These are phyloP conservation scores for Linnemannia elongata DNA, from an alignment of 192 early-diverging fungal genomes.

Conservation along the genomic window DNA sequence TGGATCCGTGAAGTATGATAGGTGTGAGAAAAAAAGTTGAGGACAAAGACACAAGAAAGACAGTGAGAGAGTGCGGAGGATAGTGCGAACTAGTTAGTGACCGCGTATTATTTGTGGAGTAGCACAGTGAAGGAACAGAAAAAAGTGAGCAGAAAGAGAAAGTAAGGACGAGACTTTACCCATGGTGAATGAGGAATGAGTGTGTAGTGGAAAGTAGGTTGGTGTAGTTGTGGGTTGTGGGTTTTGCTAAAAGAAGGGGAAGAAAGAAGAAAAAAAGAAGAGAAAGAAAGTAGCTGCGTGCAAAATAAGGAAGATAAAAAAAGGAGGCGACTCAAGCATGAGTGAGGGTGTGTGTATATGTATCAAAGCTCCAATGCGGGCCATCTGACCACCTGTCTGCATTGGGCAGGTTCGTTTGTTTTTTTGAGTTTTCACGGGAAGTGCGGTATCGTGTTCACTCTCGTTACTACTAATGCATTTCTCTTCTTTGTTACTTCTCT, in stretches of 20 bases:
- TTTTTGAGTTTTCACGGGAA: not conserved
- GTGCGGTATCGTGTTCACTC: not conserved
- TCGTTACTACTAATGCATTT: not conserved
- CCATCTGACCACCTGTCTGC: slow-evolving; percentile 18
- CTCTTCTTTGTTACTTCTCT: not conserved
- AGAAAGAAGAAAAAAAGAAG: slow-evolving; percentile 12
- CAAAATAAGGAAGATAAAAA: slow-evolving; percentile 20
- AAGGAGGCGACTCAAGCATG: not conserved
- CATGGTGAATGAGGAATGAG: not conserved
- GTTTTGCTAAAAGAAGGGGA: slow-evolving; percentile 2
- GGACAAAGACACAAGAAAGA: not conserved
- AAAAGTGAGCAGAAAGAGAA: not conserved
- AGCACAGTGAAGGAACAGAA: not conserved
- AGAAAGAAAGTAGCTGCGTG: not conserved
- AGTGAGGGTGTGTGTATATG: not conserved
- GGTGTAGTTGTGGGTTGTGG: not conserved
- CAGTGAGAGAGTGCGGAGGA: not conserved
- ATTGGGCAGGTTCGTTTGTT: not conserved
- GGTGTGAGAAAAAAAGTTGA: slow-evolving; percentile 1
- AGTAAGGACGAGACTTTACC: not conserved
- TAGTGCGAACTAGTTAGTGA: not conserved
- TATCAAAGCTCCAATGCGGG: not conserved
- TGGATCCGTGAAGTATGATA: not conserved
- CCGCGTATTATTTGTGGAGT: not conserved
- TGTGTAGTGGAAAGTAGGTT: not conserved